A percentile compares a stretch with the other conserved stretches of the same genome.
Conservation (phyloP, 306 rosid genomes). For the Gastrolobium bilobum region DNA sequence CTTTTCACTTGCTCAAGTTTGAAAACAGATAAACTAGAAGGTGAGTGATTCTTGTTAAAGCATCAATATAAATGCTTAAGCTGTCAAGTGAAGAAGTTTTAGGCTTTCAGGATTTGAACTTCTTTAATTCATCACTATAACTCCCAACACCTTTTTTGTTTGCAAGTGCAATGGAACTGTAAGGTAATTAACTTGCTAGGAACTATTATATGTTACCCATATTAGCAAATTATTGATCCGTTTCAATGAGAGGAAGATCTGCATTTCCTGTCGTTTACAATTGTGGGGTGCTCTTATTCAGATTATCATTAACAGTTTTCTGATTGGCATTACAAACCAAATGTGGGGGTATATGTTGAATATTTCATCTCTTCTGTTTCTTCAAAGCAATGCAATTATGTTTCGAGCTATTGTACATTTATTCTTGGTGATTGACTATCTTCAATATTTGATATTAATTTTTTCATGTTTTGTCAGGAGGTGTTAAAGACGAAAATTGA, state of each 20-base stretch:
- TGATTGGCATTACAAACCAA: slow-evolving; percentile 6
- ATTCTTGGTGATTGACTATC: not conserved
- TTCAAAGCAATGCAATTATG: slow-evolving; percentile 34
- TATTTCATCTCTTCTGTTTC: slow-evolving; percentile 29
- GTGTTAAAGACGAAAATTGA: slow-evolving; percentile 61
- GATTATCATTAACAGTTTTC: slow-evolving; percentile 17
- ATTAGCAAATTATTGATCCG: slow-evolving; percentile 1
- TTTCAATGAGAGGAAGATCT: not conserved
- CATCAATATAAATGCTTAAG: not conserved
- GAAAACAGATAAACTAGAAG: slow-evolving; percentile 1
- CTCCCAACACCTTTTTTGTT: not conserved
- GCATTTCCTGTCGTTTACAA: not conserved
- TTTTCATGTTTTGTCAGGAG: slow-evolving; percentile 63
- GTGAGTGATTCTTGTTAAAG: slow-evolving; percentile 15
- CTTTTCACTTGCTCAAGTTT: slow-evolving; percentile 34
- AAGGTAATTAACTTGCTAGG: not conserved
- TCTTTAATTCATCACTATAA: not conserved
- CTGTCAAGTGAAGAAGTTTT: not conserved
- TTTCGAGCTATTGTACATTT: slow-evolving; percentile 35
- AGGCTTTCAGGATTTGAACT: not conserved
- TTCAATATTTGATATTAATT: slow-evolving; percentile 29
- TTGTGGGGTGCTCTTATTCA: slow-evolving; percentile 13
- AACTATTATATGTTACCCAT: not conserved
- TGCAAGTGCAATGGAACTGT: not conserved
- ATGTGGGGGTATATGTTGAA: slow-evolving; percentile 25